Evolutionary conservation across 2,329 filamentous ascomycete species (phyloP).

Genomic region (Lasiodiplodia sp.): DNA sequence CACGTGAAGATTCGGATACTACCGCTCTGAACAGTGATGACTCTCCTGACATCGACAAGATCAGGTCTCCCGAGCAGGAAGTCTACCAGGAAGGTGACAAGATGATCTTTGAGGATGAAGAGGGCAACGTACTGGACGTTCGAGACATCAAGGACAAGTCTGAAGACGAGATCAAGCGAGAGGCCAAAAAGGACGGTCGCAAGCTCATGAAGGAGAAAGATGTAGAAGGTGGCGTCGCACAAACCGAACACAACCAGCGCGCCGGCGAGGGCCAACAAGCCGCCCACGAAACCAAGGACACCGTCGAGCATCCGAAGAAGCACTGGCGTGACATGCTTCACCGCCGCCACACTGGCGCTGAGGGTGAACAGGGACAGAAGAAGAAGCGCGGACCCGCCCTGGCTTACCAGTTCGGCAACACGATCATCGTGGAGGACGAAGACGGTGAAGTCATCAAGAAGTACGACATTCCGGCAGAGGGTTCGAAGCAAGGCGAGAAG

Average conservation of each 20-base stretch:
- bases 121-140: constrained; percentile 83
- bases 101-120: constrained; percentile 81
- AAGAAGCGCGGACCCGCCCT: constrained; percentile 72
- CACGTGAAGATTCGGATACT: constrained; percentile 54
- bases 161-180: constrained; percentile 67
- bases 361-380: constrained; percentile 41
- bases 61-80: constrained; percentile 59
- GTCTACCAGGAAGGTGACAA: constrained; percentile 82
- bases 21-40: constrained; percentile 53
- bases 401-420: constrained; percentile 86
- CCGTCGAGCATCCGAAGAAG: constrained; percentile 46
- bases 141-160: constrained; percentile 38
- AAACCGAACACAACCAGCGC: constrained; percentile 51
- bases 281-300: constrained; percentile 41
- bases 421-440: constrained; percentile 88
- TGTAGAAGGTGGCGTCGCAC: constrained; percentile 52
- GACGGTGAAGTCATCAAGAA: constrained; percentile 87
- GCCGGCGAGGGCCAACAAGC: constrained; percentile 53
- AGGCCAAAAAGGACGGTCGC: constrained; percentile 62
- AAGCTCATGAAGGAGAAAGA: constrained; percentile 62
- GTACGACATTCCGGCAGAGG: constrained; percentile 72
- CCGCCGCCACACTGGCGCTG: constrained; percentile 50
- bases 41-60: constrained; percentile 44
- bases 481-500: constrained; percentile 47
- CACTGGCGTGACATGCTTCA: constrained; percentile 49